These are phyloP conservation scores for Pontederia paniculata DNA, from an alignment of 176 grass and related monocot genomes.

Conservation along the genomic window DNA sequence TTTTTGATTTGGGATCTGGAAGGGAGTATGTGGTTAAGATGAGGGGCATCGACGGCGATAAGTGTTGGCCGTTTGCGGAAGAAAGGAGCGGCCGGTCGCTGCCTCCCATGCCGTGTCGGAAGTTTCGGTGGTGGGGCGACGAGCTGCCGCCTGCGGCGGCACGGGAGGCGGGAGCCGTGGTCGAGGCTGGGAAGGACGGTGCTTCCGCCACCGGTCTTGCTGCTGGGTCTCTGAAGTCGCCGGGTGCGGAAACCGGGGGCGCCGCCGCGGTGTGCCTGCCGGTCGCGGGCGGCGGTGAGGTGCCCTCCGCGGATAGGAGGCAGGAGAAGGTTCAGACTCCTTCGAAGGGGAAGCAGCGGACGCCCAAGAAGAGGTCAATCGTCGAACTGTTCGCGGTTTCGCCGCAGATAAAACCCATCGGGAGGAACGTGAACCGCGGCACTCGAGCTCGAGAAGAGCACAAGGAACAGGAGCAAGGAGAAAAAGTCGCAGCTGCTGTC, in stretches of 20 bases:
- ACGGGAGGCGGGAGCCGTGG: too few species aligned
- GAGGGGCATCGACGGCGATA: constrained; percentile 13
- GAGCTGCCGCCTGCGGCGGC: constrained; percentile 15
- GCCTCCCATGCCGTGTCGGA: constrained; percentile 26
- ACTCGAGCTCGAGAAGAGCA: neutral
- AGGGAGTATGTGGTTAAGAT: constrained; percentile 28
- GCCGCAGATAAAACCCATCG: constrained; percentile 15
- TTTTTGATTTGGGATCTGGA: constrained; percentile 9
- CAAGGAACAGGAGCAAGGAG: neutral
- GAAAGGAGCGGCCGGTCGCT: constrained; percentile 7
- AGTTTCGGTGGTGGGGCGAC: constrained; percentile 49
- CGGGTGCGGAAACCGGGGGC: too few species aligned
- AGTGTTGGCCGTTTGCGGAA: constrained; percentile 17
- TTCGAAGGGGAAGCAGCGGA: constrained; percentile 18
- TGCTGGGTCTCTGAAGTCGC: too few species aligned
- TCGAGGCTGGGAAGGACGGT: neutral
- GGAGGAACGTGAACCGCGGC: neutral
- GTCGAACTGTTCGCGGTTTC: constrained; percentile 42
- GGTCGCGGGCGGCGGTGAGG: neutral
- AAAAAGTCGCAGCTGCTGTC: neutral
- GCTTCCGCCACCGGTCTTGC: neutral
- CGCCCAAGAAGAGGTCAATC: constrained; percentile 51
- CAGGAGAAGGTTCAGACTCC: neutral
- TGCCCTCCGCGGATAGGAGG: neutral
- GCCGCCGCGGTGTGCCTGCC: neutral